These are phyloP conservation scores for Candida lessepsii DNA, from an alignment of 805 yeast genomes.

Conservation along the genomic window DNA sequence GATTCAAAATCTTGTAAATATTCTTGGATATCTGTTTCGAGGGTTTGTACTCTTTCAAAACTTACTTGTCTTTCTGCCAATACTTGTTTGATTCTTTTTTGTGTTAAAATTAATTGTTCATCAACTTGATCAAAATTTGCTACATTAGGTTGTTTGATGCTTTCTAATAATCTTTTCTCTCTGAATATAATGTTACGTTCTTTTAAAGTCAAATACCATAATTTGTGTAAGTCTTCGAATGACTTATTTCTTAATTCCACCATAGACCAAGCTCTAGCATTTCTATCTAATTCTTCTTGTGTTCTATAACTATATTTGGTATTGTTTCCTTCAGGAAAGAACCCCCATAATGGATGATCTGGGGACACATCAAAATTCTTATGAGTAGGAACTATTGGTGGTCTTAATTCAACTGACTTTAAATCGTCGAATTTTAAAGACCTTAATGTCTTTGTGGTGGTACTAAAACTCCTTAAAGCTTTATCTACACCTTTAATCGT, in stretches of 20 bases:
- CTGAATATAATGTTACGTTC: constrained; percentile 79
- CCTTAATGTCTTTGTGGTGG: constrained; percentile 20
- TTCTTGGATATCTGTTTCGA: constrained; percentile 41
- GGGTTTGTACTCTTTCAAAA: constrained; percentile 54
- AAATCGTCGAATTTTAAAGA: constrained; percentile 19
- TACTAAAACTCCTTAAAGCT: constrained; percentile 25
- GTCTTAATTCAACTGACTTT: constrained; percentile 54
- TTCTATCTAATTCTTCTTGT: constrained; percentile 47
- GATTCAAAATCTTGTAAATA: constrained; percentile 58
- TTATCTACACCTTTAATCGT: neutral
- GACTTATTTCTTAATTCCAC: constrained; percentile 88
- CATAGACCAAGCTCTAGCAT: constrained; percentile 80
- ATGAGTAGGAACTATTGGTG: constrained; percentile 84
- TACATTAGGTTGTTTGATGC: constrained; percentile 24
- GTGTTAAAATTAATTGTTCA: constrained; percentile 34
- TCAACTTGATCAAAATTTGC: constrained; percentile 42
- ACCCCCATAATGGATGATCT: constrained; percentile 94
- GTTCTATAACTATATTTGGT: constrained; percentile 56
- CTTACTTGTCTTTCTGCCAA: constrained; percentile 81
- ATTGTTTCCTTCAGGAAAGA: constrained; percentile 57
- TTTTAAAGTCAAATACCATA: constrained; percentile 85
- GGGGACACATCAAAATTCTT: constrained; percentile 69
- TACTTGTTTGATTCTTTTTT: constrained; percentile 73
- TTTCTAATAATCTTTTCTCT: constrained; percentile 61
- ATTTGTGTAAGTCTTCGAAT: constrained; percentile 84